phyloP scores from a whole-genome alignment of 176 grass and related monocot species.

The maize (Zea mays) region Zm-B73-REFERENCE-NAM-5.0 NC_050099.1:246199501-246200000 shows the following conservation, averaged over 20 bases:
- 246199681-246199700: not conserved
- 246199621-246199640: too few species aligned
- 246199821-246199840: constrained; percentile 68
- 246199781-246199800: constrained; percentile 36
- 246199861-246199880: constrained; percentile 60
- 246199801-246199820: constrained; percentile 57
- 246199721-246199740: not conserved
- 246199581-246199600: too few species aligned
- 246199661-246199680: too few species aligned
- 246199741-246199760: not conserved
- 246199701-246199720: constrained; percentile 19
- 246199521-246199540: too few species aligned
- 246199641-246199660: too few species aligned
- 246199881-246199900: constrained; percentile 70
- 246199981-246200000: too few species aligned
- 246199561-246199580: not conserved
- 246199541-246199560: not conserved
- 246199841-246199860: constrained; percentile 71
- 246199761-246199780: constrained; percentile 9
- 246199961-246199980: too few species aligned
- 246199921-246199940: constrained; percentile 47
- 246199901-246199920: constrained; percentile 72
- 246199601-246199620: too few species aligned
- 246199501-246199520: too few species aligned
- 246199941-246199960: constrained; percentile 53